phyloP scores from a whole-genome alignment of 2,329 filamentous ascomycete genomes.

The Aspergillus unguis region DNA sequence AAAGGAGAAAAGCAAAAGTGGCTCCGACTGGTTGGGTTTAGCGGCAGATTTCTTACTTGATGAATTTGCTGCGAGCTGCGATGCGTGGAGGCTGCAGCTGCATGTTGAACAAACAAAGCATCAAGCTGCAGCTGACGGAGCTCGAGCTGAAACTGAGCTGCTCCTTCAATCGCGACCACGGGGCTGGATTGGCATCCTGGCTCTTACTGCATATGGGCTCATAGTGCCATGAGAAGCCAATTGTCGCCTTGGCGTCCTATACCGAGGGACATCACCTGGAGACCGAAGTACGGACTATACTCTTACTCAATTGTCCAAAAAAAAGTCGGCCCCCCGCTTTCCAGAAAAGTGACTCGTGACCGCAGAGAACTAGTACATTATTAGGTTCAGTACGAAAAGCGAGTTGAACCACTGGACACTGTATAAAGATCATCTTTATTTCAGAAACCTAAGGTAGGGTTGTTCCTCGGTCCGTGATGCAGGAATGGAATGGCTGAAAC shows the following conservation, averaged over 20 bases:
- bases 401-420: too few relatives aligned
- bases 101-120: not conserved
- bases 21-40: conserved; percentile 11
- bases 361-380: too few relatives aligned
- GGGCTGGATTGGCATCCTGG: conserved; percentile 10
- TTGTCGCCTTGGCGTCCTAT: conserved; percentile 10
- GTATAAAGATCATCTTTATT: too few relatives aligned
- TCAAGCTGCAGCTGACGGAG: not conserved
- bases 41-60: conserved; percentile 7
- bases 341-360: too few relatives aligned
- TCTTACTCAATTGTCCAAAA: too few relatives aligned
- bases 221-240: conserved; percentile 10
- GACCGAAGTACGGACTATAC: too few relatives aligned
- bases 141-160: too few relatives aligned
- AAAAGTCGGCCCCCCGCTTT: too few relatives aligned
- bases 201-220: conserved; percentile 9
- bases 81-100: conserved; percentile 8
- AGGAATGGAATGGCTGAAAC: not conserved
- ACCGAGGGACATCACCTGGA: not conserved
- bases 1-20: conserved; percentile 13
- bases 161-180: not conserved
- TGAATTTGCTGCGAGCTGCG: conserved; percentile 4
- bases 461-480: not conserved
- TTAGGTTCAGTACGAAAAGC: too few relatives aligned
- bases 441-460: not conserved